phyloP scores from a whole-genome alignment of 164 flowering plant genomes.

The Berberis vulgaris region DNA sequence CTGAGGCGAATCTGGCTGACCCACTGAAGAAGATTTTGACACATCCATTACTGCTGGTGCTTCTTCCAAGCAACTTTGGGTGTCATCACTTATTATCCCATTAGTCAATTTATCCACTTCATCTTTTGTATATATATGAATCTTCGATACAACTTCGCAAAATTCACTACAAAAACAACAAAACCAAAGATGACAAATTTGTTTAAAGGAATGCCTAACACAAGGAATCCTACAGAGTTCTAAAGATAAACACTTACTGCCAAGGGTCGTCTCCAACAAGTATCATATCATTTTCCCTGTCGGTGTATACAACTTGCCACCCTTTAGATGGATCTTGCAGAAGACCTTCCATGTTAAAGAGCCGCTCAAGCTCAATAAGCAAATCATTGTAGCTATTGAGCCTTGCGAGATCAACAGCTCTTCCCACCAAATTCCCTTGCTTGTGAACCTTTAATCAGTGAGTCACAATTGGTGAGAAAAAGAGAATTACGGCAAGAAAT shows the following conservation, averaged over 20 bases:
- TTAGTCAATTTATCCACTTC: constrained; percentile 72
- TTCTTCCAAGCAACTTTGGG: constrained; percentile 81
- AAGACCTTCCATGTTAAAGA: constrained; percentile 89
- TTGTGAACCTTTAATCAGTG: constrained; percentile 70
- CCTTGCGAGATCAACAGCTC: constrained; percentile 81
- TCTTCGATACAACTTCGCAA: constrained; percentile 64
- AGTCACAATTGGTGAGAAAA: constrained; percentile 7
- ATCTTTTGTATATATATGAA: constrained; percentile 64
- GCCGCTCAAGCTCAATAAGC: constrained; percentile 55
- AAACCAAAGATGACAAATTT: too few species aligned
- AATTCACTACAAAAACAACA: constrained; percentile 53
- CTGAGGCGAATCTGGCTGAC: constrained; percentile 43
- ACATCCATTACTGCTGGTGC: constrained; percentile 45
- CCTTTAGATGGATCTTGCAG: constrained; percentile 58
- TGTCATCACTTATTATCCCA: constrained; percentile 58
- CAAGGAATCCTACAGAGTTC: not conserved
- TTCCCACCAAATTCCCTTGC: constrained; percentile 86
- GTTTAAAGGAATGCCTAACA: too few species aligned
- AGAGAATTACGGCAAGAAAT: constrained; percentile 5
- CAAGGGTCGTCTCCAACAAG: constrained; percentile 94
- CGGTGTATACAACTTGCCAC: constrained; percentile 85
- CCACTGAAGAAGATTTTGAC: constrained; percentile 52
- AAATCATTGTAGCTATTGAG: constrained; percentile 61
- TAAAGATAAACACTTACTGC: constrained; percentile 50
- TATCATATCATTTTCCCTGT: constrained; percentile 79